A percentile compares a stretch with the other conserved stretches of the same genome.
Conservation (phyloP, 768 basidiomycete species). For the Boletus rubropictus region DNA sequence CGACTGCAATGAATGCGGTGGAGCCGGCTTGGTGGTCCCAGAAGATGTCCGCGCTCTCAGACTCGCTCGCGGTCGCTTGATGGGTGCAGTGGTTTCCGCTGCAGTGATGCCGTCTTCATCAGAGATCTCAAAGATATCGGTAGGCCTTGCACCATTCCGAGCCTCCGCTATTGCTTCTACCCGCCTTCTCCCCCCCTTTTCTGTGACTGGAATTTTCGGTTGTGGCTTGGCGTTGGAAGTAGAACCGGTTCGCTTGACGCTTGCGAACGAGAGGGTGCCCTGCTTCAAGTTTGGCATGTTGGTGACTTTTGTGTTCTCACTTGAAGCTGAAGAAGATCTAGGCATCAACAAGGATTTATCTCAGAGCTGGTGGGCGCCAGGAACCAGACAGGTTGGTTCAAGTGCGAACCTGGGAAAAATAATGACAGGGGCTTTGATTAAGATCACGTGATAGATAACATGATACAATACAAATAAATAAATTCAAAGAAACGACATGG, state of each 20-base stretch:
- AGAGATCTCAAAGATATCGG: constrained; percentile 12
- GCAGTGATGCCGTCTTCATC: constrained; percentile 14
- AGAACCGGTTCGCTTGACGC: constrained; percentile 41
- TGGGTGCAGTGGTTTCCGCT: constrained; percentile 9
- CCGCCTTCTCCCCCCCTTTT: constrained; percentile 9
- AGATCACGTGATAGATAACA: constrained; percentile 7
- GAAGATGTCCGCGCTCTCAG: constrained; percentile 13
- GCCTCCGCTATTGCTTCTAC: not conserved
- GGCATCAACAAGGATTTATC: not conserved
- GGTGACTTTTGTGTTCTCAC: not conserved
- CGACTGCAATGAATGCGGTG: constrained; percentile 1
- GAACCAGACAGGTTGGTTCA: not conserved
- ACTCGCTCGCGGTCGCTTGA: constrained; percentile 24
- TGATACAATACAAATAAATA: no score
- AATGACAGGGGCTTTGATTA: constrained; percentile 17
- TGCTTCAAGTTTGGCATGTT: constrained; percentile 35
- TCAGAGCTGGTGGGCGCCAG: not conserved
- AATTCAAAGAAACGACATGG: no score
- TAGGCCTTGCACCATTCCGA: not conserved
- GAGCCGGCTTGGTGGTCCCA: constrained; percentile 1
- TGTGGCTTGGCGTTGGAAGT: constrained; percentile 15
- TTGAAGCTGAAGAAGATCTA: constrained; percentile 1
- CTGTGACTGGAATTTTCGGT: constrained; percentile 1
- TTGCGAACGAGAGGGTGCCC: constrained; percentile 40
- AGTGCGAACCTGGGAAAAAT: not conserved